phyloP scores from a whole-genome alignment of 2,329 filamentous ascomycete species.

The Sporothrix globosa region DNA sequence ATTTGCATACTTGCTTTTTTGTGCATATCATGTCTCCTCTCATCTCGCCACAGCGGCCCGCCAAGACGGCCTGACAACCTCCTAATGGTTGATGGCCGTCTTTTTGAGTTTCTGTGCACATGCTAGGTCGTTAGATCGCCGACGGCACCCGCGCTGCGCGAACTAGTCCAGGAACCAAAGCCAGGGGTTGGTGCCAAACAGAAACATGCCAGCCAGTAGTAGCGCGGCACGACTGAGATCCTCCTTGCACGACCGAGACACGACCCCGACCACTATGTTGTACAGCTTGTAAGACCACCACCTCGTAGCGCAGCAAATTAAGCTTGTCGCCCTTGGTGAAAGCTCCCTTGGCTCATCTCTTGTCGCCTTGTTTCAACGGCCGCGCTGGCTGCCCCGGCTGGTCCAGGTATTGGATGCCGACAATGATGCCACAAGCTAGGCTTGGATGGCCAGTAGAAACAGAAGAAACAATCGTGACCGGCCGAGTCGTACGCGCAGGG shows the following conservation, averaged over 20 bases:
- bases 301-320: conserved; percentile 8
- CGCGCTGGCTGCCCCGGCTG: conserved; percentile 4
- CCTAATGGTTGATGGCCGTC: not conserved
- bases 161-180: conserved; percentile 20
- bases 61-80: not conserved
- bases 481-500: not conserved
- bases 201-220: conserved; percentile 25
- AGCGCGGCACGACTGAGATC: not conserved
- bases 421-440: not conserved
- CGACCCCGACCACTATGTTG: not conserved
- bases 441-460: conserved; percentile 12
- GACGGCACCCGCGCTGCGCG: conserved; percentile 9
- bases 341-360: conserved; percentile 18
- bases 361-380: conserved; percentile 16
- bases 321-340: conserved; percentile 10
- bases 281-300: not conserved
- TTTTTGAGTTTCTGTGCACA: not conserved
- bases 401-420: conserved; percentile 15
- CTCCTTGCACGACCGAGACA: conserved; percentile 21
- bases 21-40: conserved; percentile 17
- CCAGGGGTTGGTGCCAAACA: conserved; percentile 19
- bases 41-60: conserved; percentile 15
- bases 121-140: conserved; percentile 21
- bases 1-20: conserved; percentile 22
- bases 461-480: not conserved